phyloP scores from a whole-genome alignment of 257 asterid genomes.

The Plectranthus barbatus region DNA sequence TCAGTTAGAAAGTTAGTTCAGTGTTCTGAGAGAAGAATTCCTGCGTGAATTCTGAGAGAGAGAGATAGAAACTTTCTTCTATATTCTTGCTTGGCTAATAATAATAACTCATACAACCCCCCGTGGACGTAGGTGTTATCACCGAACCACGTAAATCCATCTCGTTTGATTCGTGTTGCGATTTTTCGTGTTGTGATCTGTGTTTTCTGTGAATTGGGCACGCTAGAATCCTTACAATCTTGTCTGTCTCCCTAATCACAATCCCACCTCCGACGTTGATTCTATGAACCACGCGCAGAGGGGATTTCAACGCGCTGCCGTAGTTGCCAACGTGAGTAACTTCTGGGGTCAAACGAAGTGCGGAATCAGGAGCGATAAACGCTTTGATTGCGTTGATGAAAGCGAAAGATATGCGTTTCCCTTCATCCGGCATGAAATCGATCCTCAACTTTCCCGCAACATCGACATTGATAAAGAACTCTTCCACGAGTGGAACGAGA shows the following conservation, averaged over 20 bases:
- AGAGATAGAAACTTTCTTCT: no score
- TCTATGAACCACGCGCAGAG: slow-evolving; percentile 30
- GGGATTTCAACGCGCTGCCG: not conserved
- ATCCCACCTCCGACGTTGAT: slow-evolving; percentile 61
- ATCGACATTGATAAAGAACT: slow-evolving; percentile 44
- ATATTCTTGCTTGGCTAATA: no score
- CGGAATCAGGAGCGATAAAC: slow-evolving; percentile 54
- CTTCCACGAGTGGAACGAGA: slow-evolving; percentile 21
- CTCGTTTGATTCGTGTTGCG: no score
- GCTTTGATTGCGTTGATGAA: slow-evolving; percentile 65
- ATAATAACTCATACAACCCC: no score
- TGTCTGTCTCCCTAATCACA: slow-evolving; percentile 30
- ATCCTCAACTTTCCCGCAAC: slow-evolving; percentile 31
- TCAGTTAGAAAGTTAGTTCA: no score
- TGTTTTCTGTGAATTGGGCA: no score
- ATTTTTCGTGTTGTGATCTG: no score
- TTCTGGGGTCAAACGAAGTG: slow-evolving; percentile 33
- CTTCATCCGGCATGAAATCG: slow-evolving; percentile 31
- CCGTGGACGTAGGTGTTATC: no score
- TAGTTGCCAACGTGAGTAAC: slow-evolving; percentile 33
- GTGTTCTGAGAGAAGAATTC: no score
- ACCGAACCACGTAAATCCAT: no score
- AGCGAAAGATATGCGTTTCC: slow-evolving; percentile 15
- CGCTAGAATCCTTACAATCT: no score
- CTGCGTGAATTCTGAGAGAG: no score